Evolutionary conservation across 768 basidiomycete species (phyloP).

Genomic region (Termitomyces sp.): DNA sequence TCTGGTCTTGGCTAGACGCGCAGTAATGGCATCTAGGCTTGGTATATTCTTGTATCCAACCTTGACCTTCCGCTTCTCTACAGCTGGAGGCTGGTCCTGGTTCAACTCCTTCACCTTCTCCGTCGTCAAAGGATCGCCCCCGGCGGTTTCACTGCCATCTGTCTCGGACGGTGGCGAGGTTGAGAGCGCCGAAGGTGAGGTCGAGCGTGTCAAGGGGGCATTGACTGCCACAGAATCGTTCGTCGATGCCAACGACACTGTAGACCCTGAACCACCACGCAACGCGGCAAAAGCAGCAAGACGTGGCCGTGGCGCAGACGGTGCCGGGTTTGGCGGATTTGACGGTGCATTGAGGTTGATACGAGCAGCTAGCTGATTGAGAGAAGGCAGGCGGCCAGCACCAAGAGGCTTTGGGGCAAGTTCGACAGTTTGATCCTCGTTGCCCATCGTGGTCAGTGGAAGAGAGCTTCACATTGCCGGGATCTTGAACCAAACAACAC

Average conservation of each 20-base stretch:
- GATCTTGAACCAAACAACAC: constrained; percentile 12
- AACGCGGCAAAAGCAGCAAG: constrained; percentile 67
- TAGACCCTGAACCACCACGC: constrained; percentile 54
- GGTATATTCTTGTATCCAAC: constrained; percentile 89
- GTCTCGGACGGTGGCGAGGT: constrained; percentile 43
- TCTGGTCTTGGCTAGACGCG: constrained; percentile 65
- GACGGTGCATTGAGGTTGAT: constrained; percentile 44
- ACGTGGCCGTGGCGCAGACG: constrained; percentile 53
- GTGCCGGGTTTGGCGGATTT: constrained; percentile 17
- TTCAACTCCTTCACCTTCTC: constrained; percentile 65
- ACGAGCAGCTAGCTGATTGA: constrained; percentile 78
- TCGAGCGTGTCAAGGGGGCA: constrained; percentile 57
- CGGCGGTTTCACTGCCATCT: constrained; percentile 24
- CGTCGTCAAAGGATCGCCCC: constrained; percentile 50
- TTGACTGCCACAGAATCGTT: constrained; percentile 66
- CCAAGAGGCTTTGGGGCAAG: constrained; percentile 15
- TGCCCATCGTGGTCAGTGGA: constrained; percentile 16
- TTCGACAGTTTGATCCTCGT: constrained; percentile 11
- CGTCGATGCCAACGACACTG: constrained; percentile 46
- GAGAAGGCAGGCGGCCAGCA: constrained; percentile 52
- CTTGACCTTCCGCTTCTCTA: constrained; percentile 28
- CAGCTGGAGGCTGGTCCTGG: constrained; percentile 42
- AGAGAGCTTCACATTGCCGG: background rate
- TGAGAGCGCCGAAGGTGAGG: constrained; percentile 51
- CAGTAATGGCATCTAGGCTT: constrained; percentile 79